phyloP scores from a whole-genome alignment of 2,329 filamentous ascomycete genomes.

The Hypoxylon sp. region DNA sequence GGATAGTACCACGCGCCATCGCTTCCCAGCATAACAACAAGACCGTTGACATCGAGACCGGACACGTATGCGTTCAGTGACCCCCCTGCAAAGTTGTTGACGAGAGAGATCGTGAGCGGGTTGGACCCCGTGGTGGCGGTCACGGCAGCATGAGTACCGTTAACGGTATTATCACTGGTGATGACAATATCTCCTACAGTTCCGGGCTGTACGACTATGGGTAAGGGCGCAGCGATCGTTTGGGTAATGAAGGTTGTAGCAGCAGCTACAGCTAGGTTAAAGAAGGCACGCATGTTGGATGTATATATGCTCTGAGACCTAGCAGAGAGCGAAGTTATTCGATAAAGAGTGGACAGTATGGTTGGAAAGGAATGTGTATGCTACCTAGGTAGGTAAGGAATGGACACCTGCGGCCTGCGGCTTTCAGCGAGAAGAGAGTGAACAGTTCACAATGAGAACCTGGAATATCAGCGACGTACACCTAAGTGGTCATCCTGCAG shows the following conservation, averaged over 20 bases:
- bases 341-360: conserved; percentile 31
- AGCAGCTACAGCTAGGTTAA: conserved; percentile 45
- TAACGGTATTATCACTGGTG: conserved; percentile 55
- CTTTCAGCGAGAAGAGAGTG: conserved; percentile 43
- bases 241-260: conserved; percentile 42
- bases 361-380: conserved; percentile 39
- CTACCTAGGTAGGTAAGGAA: conserved; percentile 40
- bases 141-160: conserved; percentile 48
- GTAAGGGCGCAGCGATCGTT: conserved; percentile 51
- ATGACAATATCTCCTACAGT: conserved; percentile 51
- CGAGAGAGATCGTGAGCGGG: conserved; percentile 48
- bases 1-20: conserved; percentile 57
- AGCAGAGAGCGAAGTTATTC: conserved; percentile 8
- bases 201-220: conserved; percentile 51
- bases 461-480: conserved; percentile 29
- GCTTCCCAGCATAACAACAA: conserved; percentile 55
- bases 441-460: conserved; percentile 47
- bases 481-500: conserved; percentile 27
- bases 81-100: conserved; percentile 55
- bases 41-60: conserved; percentile 52
- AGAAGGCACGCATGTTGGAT: conserved; percentile 44
- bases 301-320: neutral
- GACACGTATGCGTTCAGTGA: conserved; percentile 57
- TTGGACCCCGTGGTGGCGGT: conserved; percentile 20
- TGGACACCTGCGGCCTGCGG: conserved; percentile 42